Evolutionary conservation across 2,329 filamentous ascomycete species (phyloP).

Genomic region (Iodosphaeria phyllophila): DNA sequence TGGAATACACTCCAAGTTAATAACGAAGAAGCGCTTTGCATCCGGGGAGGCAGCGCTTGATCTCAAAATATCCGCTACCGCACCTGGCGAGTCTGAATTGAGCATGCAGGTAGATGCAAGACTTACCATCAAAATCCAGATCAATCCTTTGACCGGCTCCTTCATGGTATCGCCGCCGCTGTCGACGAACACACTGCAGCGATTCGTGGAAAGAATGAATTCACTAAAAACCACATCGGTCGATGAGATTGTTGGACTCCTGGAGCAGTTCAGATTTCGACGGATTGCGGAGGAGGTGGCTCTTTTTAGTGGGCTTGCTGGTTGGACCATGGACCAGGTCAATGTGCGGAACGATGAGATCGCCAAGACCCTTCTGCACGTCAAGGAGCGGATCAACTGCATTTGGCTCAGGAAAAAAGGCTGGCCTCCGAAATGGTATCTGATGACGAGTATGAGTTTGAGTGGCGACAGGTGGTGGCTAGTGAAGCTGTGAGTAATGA

Average conservation of each 20-base stretch:
- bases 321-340: conserved; percentile 38
- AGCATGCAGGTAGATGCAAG: conserved; percentile 50
- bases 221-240: conserved; percentile 32
- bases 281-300: conserved; percentile 42
- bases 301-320: conserved; percentile 38
- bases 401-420: conserved; percentile 51
- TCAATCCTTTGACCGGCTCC: conserved; percentile 65
- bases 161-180: conserved; percentile 56
- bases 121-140: conserved; percentile 38
- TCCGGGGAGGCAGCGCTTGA: conserved; percentile 37
- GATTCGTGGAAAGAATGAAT: conserved; percentile 49
- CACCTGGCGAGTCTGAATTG: conserved; percentile 50
- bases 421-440: conserved; percentile 57
- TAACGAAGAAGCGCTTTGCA: conserved; percentile 39
- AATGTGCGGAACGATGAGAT: conserved; percentile 33
- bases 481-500: conserved; percentile 35
- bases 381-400: conserved; percentile 41
- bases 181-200: conserved; percentile 32
- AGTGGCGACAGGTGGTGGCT: conserved; percentile 68
- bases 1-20: conserved; percentile 43
- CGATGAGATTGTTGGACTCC: conserved; percentile 32
- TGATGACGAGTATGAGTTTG: conserved; percentile 52
- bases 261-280: conserved; percentile 45
- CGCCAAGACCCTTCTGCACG: conserved; percentile 41
- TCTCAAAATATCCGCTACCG: conserved; percentile 35